Percentiles rank a stretch among this genome's conserved stretches.
These are phyloP conservation scores for Phytophthora cajani DNA, from an alignment of 352 stramenopile genomes.

Conservation along the genomic window DNA sequence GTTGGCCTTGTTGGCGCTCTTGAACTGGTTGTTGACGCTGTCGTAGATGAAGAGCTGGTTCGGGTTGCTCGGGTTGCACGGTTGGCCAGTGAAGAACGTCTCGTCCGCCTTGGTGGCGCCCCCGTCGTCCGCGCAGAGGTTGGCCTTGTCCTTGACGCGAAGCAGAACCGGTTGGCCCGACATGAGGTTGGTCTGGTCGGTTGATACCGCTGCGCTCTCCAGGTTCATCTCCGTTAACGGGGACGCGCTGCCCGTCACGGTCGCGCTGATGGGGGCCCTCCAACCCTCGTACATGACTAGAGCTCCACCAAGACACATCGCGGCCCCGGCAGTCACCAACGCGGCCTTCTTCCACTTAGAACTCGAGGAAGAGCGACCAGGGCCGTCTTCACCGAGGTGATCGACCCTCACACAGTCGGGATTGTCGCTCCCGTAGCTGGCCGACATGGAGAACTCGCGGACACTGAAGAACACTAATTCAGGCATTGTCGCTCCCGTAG, in stretches of 20 bases:
- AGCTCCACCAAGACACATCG: conserved; percentile 2
- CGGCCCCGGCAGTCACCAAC: conserved; percentile 6
- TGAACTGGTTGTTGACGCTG: conserved; percentile 21
- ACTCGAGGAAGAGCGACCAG: background rate
- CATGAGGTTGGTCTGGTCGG: conserved; percentile 5
- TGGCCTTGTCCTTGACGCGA: conserved; percentile 18
- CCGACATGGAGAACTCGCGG: background rate
- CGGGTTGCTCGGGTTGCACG: conserved; percentile 26
- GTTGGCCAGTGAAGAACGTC: conserved; percentile 6
- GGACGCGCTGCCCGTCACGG: background rate
- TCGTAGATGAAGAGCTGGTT: conserved; percentile 45
- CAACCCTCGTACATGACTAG: conserved; percentile 18
- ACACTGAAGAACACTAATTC: background rate
- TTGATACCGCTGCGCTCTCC: background rate
- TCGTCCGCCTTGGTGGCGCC: conserved; percentile 10
- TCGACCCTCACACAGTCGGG: conserved; percentile 10
- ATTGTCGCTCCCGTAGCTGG: conserved; percentile 8
- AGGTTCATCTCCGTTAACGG: background rate
- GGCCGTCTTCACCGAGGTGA: background rate
- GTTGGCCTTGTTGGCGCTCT: conserved; percentile 26
- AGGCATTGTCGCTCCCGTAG: conserved; percentile 8
- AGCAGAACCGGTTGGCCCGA: background rate
- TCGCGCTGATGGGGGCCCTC: background rate
- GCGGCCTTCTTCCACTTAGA: conserved; percentile 10
- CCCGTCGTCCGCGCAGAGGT: conserved; percentile 44